Conservation (phyloP, 495 filamentous ascomycete genomes). For the Cairneyella variabilis region DNA sequence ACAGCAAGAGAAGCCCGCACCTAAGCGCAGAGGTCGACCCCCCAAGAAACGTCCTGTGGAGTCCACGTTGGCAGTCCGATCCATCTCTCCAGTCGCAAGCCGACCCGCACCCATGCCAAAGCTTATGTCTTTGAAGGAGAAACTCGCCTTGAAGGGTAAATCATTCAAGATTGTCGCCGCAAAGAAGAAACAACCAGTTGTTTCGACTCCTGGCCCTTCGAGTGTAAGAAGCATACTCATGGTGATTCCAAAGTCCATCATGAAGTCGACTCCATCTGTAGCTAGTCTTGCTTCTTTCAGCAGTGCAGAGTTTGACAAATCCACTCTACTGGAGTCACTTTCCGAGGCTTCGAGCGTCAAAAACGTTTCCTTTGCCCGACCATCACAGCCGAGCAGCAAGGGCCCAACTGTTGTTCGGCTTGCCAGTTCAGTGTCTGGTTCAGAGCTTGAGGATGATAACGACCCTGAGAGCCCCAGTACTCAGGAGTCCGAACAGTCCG, state of each 20-base stretch:
- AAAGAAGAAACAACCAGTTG: background rate
- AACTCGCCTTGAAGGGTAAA: conserved; percentile 22
- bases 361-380: background rate
- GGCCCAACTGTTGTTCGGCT: conserved; percentile 21
- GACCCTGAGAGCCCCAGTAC: background rate
- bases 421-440: conserved; percentile 14
- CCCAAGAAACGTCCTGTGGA: conserved; percentile 1
- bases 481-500: too few species aligned
- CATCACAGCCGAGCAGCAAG: conserved; percentile 3
- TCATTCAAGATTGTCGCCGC: conserved; percentile 20
- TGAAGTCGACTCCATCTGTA: conserved; percentile 3
- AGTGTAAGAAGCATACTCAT: conserved; percentile 6
- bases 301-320: background rate
- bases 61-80: background rate
- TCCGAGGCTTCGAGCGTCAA: background rate
- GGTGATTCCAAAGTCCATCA: conserved; percentile 1
- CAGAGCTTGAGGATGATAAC: conserved; percentile 1
- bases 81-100: background rate
- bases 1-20: conserved; percentile 3
- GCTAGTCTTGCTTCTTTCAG: conserved; percentile 5
- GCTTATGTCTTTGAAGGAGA: conserved; percentile 21
- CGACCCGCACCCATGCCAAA: background rate
- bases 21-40: conserved; percentile 21
- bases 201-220: background rate
- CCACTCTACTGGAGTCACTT: background rate